A percentile compares a stretch with the other conserved stretches of the same genome.
These are phyloP conservation scores for Starmerella apis DNA, from an alignment of 805 yeast species.

Conservation along the genomic window DNA sequence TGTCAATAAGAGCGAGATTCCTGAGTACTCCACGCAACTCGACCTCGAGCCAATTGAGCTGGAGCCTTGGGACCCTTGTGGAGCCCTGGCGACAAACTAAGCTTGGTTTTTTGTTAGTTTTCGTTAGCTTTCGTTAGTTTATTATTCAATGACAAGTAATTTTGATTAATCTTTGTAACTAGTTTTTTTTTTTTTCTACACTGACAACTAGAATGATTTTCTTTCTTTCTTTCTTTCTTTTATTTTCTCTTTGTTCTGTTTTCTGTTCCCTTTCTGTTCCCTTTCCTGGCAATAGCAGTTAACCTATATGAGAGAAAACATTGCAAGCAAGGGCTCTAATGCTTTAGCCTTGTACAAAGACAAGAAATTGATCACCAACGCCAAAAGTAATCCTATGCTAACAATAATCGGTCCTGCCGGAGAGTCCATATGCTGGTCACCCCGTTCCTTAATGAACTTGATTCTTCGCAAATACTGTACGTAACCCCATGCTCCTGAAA, in stretches of 20 bases:
- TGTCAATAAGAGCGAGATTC: conserved; percentile 44
- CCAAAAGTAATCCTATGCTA: conserved; percentile 54
- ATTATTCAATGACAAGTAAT: too few species aligned
- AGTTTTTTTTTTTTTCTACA: neutral
- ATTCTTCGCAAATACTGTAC: conserved; percentile 61
- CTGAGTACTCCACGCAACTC: conserved; percentile 35
- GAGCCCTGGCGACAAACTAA: conserved; percentile 50
- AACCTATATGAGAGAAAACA: neutral
- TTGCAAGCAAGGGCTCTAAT: neutral
- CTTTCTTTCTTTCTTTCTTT: too few species aligned
- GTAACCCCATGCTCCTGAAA: conserved; percentile 86
- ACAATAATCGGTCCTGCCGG: conserved; percentile 80
- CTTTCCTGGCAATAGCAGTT: too few species aligned
- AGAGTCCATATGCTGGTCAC: conserved; percentile 80
- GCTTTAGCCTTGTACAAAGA: conserved; percentile 40
- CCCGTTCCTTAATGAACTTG: conserved; percentile 62
- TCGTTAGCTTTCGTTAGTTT: neutral
- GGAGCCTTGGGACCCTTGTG: conserved; percentile 75
- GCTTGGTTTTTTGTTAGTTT: neutral
- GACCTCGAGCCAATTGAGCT: conserved; percentile 45
- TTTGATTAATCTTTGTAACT: neutral
- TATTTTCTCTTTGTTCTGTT: too few species aligned
- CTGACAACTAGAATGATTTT: too few species aligned
- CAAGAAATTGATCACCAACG: conserved; percentile 61
- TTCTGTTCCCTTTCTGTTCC: too few species aligned